These are phyloP conservation scores for Leersia perrieri DNA, from an alignment of 176 grass and related monocot genomes.

Conservation along the genomic window DNA sequence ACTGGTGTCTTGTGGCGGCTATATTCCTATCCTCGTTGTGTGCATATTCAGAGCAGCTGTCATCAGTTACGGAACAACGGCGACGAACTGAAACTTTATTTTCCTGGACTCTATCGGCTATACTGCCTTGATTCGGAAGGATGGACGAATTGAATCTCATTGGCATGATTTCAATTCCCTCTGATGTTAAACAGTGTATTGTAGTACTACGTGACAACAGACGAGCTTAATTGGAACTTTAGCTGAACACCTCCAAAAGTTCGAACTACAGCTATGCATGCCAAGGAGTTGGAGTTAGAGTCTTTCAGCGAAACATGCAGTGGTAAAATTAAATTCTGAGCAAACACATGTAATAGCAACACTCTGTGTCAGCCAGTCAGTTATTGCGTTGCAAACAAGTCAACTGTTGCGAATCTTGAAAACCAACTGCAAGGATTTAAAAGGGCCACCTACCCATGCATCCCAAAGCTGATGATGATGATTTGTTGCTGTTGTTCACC, in stretches of 20 bases:
- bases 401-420: conserved; percentile 6
- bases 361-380: neutral
- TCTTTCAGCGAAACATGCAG: neutral
- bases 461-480: neutral
- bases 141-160: neutral
- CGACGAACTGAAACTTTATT: neutral
- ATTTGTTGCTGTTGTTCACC: conserved; percentile 16
- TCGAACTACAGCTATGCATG: neutral
- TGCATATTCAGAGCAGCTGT: neutral
- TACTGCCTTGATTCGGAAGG: neutral
- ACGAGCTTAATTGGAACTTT: neutral
- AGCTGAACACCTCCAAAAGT: neutral
- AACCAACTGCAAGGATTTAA: neutral
- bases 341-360: neutral
- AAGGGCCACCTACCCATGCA: neutral
- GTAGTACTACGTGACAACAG: neutral
- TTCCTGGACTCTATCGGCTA: neutral
- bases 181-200: neutral
- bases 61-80: neutral
- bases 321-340: neutral
- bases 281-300: neutral
- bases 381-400: neutral
- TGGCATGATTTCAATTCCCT: neutral
- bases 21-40: neutral
- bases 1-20: neutral